Percentiles rank a stretch among this genome's conserved stretches.
These are phyloP conservation scores for Magnaporthiopsis poae DNA, from an alignment of 2,329 filamentous ascomycete genomes.

Conservation along the genomic window DNA sequence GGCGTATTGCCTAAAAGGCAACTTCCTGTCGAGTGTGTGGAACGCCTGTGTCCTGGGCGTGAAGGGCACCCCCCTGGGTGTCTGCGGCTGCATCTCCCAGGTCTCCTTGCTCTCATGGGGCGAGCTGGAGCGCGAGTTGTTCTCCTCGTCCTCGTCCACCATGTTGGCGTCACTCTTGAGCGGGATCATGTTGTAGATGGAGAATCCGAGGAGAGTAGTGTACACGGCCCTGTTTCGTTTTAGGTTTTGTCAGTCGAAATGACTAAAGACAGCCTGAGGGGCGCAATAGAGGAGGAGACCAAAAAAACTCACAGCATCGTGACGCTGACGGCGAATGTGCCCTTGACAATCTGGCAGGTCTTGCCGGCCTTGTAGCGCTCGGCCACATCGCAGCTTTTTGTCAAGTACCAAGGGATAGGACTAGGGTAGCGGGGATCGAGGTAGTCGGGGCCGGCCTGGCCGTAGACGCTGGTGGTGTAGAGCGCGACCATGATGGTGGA, in stretches of 20 bases:
- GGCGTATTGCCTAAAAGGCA: constrained; percentile 31
- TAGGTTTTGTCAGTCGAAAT: neutral
- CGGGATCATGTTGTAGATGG: constrained; percentile 48
- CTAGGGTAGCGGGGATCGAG: constrained; percentile 54
- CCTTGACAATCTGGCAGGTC: constrained; percentile 60
- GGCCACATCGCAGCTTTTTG: constrained; percentile 56
- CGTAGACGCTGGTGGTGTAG: constrained; percentile 57
- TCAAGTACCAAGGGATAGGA: constrained; percentile 63
- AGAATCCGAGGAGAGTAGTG: constrained; percentile 46
- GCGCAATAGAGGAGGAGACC: constrained; percentile 1
- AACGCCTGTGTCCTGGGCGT: constrained; percentile 61
- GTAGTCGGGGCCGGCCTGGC: constrained; percentile 65
- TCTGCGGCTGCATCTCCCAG: constrained; percentile 46
- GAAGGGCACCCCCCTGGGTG: constrained; percentile 30
- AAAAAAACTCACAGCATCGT: constrained; percentile 54
- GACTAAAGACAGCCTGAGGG: neutral
- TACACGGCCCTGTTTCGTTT: constrained; percentile 44
- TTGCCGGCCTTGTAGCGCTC: constrained; percentile 40
- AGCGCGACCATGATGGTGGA: constrained; percentile 50
- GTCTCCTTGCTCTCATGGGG: constrained; percentile 20
- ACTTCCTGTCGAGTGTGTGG: constrained; percentile 48
- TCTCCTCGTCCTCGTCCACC: constrained; percentile 32
- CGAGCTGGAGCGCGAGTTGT: constrained; percentile 22
- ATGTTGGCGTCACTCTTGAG: constrained; percentile 35
- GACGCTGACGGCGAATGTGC: constrained; percentile 52